Evolutionary conservation across 2,329 filamentous ascomycete genomes (phyloP).

Genomic region (Cladobotryum mycophilum): DNA sequence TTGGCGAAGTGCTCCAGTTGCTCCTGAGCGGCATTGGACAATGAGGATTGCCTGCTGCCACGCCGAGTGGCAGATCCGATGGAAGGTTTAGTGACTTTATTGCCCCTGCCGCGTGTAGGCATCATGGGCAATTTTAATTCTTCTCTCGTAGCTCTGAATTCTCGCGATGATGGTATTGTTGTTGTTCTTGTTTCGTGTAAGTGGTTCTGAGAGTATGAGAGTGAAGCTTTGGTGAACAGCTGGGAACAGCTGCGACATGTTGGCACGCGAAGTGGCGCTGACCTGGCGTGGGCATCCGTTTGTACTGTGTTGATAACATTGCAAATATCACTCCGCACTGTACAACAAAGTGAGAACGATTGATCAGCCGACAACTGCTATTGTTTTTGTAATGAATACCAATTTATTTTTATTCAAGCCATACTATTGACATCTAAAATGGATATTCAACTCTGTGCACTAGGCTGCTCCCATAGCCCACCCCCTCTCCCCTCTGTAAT

Average conservation of each 20-base stretch:
- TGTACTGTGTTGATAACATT: too few species aligned
- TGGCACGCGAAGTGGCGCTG: conserved; percentile 10
- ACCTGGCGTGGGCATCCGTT: too few species aligned
- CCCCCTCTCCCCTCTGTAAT: conserved; percentile 39
- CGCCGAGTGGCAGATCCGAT: conserved; percentile 13
- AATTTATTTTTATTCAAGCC: background rate
- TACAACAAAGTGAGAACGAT: too few species aligned
- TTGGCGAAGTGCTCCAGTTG: conserved; percentile 26
- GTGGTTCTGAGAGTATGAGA: conserved; percentile 6
- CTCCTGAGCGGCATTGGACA: conserved; percentile 21
- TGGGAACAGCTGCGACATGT: conserved; percentile 20
- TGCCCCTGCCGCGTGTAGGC: conserved; percentile 32
- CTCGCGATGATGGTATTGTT: background rate
- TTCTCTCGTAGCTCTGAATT: background rate
- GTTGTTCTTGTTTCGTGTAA: conserved; percentile 9
- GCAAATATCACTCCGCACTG: too few species aligned
- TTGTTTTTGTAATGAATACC: too few species aligned
- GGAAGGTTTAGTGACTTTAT: conserved; percentile 39
- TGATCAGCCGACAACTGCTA: too few species aligned
- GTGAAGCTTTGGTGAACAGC: conserved; percentile 10
- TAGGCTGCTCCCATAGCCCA: conserved; percentile 33
- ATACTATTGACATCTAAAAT: background rate
- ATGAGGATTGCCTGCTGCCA: conserved; percentile 20
- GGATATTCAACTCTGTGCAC: conserved; percentile 4
- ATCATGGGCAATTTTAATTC: conserved; percentile 2